Conservation (phyloP, 2,329 filamentous ascomycete species). For the Dactylellina drechsleri region DNA sequence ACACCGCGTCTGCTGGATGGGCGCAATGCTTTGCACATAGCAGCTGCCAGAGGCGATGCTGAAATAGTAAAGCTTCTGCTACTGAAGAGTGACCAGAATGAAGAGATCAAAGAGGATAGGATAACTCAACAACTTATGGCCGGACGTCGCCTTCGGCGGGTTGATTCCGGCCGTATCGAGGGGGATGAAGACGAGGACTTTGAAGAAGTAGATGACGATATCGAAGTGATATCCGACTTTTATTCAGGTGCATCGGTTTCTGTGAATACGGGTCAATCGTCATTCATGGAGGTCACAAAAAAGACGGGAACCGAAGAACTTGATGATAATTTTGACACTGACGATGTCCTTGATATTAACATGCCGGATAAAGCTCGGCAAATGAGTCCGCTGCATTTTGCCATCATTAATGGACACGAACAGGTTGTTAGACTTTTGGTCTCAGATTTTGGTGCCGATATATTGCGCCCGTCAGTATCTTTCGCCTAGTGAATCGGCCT, state of each 20-base stretch:
- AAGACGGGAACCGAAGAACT: conserved; percentile 60
- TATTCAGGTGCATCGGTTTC: conserved; percentile 57
- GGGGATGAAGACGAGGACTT: conserved; percentile 60
- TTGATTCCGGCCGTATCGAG: conserved; percentile 40
- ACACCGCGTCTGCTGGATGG: conserved; percentile 80
- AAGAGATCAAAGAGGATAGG: conserved; percentile 73
- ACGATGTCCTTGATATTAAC: conserved; percentile 82
- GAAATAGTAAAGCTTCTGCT: conserved; percentile 80
- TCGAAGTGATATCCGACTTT: conserved; percentile 64
- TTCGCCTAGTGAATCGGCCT: not conserved
- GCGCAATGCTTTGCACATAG: conserved; percentile 80
- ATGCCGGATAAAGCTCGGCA: conserved; percentile 76
- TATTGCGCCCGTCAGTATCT: conserved; percentile 78
- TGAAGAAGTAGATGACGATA: conserved; percentile 62
- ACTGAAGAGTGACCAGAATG: conserved; percentile 77
- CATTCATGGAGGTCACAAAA: conserved; percentile 57
- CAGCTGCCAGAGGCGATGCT: conserved; percentile 74
- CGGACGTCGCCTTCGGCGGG: conserved; percentile 11
- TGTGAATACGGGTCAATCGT: conserved; percentile 28
- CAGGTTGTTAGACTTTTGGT: conserved; percentile 74
- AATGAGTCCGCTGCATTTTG: conserved; percentile 74
- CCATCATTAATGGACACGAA: conserved; percentile 77
- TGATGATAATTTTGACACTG: conserved; percentile 73
- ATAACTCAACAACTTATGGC: conserved; percentile 63
- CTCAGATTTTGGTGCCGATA: conserved; percentile 77